Evolutionary conservation across 2,329 filamentous ascomycete genomes (phyloP), one percentile per base, ranked within the genome.

Genomic region (Exophiala dermatitidis): DNA sequence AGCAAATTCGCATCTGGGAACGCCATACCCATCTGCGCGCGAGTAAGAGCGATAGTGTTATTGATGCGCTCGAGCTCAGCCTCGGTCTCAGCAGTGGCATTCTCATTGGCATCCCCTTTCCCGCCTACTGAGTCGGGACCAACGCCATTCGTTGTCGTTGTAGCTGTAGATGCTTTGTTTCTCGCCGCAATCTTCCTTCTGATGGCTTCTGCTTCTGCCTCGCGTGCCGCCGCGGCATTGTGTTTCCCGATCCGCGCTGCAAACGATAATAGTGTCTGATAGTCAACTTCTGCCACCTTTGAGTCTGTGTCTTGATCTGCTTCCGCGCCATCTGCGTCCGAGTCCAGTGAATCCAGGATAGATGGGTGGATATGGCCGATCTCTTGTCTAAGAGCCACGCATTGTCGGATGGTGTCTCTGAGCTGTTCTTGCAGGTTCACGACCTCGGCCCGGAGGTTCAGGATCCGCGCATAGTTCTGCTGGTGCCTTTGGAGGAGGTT

Each of bases 171-270:
- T 8, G 46, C 37, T n/a, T 46, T 34, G 52, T 42, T 52, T 57
- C 47, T 63, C 54, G 56, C 46, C 34, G 56, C 43, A 56, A 63
- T 7, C 49, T 61, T 47, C 43, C 56, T 37, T 42, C 60, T 40
- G 8, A 55, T 57, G 7, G 55, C 56, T 12, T 67, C 66, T 1
- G 64, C 65, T 12, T 68, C 67, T 7, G 71, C 72, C 60, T 74
- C 72, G 7, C 69, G 66, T 30, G 71, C 71, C 0, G 72, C 73
- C 51, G 71, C 65, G 12, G 69, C 67, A 50, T 75, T 74, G 54
- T 74, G 74, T 60, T 72, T 73, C 64, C 72, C 74, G 43, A 75
- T 74, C 19, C 72, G 64, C 3, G 72, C 68, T 3, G 73, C 72
- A 48, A 75, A 75, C 31, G 72, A 67, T 9, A 75, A 63, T 0